These are phyloP conservation scores for Sporothrix inflata DNA, from an alignment of 2,329 filamentous ascomycete species.

Conservation along the genomic window DNA sequence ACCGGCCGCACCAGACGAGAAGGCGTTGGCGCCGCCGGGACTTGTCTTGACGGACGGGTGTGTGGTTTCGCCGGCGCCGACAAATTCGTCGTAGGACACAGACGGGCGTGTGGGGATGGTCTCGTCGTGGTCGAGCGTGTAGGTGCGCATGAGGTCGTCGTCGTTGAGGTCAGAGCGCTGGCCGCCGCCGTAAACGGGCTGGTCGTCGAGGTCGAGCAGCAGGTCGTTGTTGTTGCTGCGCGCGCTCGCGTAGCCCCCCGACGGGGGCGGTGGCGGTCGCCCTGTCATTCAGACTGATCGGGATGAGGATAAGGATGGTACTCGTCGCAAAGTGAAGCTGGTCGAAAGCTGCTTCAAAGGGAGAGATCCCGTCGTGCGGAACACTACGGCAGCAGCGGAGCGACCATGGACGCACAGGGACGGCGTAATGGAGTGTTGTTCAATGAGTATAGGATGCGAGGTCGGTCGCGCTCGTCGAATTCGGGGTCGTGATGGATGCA, in stretches of 20 bases:
- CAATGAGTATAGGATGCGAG: not conserved
- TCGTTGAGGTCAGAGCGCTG: slow-evolving; percentile 71
- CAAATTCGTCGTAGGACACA: slow-evolving; percentile 92
- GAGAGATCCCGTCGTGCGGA: slow-evolving; percentile 42
- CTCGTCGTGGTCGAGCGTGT: slow-evolving; percentile 64
- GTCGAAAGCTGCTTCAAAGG: slow-evolving; percentile 35
- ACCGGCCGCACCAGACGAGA: slow-evolving; percentile 25
- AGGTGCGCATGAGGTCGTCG: slow-evolving; percentile 75
- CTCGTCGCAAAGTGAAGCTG: slow-evolving; percentile 28
- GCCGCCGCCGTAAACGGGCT: slow-evolving; percentile 73
- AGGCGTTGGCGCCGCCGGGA: slow-evolving; percentile 31
- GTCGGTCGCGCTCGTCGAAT: not conserved
- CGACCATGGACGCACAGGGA: slow-evolving; percentile 30
- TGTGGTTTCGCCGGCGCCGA: slow-evolving; percentile 66
- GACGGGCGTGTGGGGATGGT: slow-evolving; percentile 75
- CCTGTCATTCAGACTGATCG: slow-evolving; percentile 61
- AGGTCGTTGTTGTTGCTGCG: slow-evolving; percentile 64
- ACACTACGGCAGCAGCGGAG: slow-evolving; percentile 30
- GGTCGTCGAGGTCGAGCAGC: slow-evolving; percentile 73
- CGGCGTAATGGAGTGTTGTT: not conserved
- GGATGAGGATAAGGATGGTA: not conserved
- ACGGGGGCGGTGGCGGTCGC: slow-evolving; percentile 52
- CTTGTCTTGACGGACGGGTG: slow-evolving; percentile 39
- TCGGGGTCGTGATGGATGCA: slow-evolving; percentile 19
- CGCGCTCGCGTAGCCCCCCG: slow-evolving; percentile 53